phyloP scores from a whole-genome alignment of 306 rosid species.

The Malus orientalis region DNA sequence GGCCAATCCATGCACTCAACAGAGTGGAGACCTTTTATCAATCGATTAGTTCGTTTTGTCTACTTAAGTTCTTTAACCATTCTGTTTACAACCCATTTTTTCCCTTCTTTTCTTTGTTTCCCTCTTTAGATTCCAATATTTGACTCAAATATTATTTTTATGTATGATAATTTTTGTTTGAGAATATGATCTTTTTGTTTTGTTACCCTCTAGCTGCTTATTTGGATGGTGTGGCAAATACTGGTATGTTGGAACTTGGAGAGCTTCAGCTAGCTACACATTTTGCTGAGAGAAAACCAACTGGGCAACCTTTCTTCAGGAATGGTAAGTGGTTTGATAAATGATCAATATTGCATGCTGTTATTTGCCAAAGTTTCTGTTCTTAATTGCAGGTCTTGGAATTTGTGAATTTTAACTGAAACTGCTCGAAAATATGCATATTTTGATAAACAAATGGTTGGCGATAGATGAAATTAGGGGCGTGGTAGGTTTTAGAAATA shows the following conservation, averaged over 20 bases:
- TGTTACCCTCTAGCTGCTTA: slow-evolving; percentile 40
- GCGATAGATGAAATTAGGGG: not conserved
- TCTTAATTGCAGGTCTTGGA: not conserved
- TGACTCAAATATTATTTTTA: not conserved
- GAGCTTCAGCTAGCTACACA: slow-evolving; percentile 53
- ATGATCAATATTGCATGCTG: not conserved
- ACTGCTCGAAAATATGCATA: not conserved
- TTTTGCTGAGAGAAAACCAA: slow-evolving; percentile 72
- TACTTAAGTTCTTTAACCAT: not conserved
- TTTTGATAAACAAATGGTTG: not conserved
- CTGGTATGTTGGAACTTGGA: slow-evolving; percentile 70
- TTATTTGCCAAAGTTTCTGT: not conserved
- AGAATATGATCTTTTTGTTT: slow-evolving; percentile 12
- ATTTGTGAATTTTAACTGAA: not conserved
- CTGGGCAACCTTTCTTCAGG: slow-evolving; percentile 69
- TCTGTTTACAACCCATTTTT: not conserved
- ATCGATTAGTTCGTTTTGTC: not conserved
- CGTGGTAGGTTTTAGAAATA: not conserved
- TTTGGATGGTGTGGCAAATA: slow-evolving; percentile 58
- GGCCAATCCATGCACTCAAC: not conserved
- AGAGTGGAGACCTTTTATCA: not conserved
- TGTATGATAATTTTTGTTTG: not conserved
- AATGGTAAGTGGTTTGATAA: slow-evolving; percentile 46
- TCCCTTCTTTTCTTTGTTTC: not conserved
- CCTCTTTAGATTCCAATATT: not conserved